Conservation (phyloP, 2,329 filamentous ascomycete species). For the Cercospora sesami region DNA sequence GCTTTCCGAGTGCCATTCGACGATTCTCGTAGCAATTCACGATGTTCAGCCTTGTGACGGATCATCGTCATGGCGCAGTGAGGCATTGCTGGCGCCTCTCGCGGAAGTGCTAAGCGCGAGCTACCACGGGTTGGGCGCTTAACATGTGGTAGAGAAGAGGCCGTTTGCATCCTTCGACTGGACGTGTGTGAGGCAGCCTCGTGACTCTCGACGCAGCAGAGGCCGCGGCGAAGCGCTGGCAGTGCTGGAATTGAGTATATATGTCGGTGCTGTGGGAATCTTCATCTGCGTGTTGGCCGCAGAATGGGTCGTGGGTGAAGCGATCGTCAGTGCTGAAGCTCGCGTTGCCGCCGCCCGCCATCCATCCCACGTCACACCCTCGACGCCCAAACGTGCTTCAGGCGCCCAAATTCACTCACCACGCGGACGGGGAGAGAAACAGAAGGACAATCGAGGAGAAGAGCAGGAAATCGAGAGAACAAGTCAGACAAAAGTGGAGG, state of each 20-base stretch:
- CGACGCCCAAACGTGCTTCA: neutral
- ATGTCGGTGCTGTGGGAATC: neutral
- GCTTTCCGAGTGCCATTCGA: neutral
- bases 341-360: constrained; percentile 1
- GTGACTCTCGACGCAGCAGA: neutral
- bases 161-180: neutral
- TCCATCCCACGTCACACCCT: constrained; percentile 2
- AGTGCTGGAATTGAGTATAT: neutral
- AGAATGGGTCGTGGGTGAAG: neutral
- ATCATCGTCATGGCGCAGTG: neutral
- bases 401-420: neutral
- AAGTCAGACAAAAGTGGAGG: neutral
- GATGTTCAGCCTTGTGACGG: neutral
- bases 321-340: neutral
- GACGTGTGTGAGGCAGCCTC: neutral
- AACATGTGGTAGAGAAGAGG: neutral
- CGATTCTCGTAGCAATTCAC: neutral
- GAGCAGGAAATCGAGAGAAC: neutral
- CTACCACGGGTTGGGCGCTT: constrained; percentile 9
- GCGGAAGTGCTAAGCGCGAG: constrained; percentile 5
- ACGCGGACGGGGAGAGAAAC: neutral
- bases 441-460: neutral
- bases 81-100: constrained; percentile 8
- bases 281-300: neutral
- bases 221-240: neutral